Base-by-base conservation (phyloP, 768 basidiomycete genomes). In the Lactifluus rugatus region DNA sequence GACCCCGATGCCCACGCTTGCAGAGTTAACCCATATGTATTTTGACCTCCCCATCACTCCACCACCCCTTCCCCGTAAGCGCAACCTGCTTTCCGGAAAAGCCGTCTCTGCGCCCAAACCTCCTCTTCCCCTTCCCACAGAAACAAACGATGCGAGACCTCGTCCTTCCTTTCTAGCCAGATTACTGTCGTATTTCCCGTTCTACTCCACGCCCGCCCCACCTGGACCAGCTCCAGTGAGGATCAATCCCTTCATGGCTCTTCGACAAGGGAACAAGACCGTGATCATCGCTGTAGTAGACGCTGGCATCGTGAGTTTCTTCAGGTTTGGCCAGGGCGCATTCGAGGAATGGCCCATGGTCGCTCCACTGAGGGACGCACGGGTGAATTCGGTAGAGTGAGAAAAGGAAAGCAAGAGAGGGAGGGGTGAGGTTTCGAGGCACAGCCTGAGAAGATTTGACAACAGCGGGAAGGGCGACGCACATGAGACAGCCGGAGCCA, bases 271-370 rank as follows among this genome's bases (percentile, higher is more conserved):
- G 0, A 89, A 85, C 68, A 89, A 90, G 67, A 84, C 77, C 9
- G 74, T 94, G 52, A 76, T 97, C 34, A 79, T 98, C 48, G 94
- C 93, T 1, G 90, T 81, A 2, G 93, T 94, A 5, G 93, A 96
- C 70, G 79, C 82, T 2, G 92, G 94, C 9, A 91, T 80, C 62
- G 85, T 85, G 44, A 87, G 88, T 63, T 94, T 96, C 75, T 89
- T 92, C 72, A 76, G 88, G 53, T 93, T 97, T 63, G 84, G 87
- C 7, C 79, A 93, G 66, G 89, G 91, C 0, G 82, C 77, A 9
- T 97, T 98, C 69, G 83, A 81, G 53, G 89, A 92, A 64, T 85
- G 87, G 81, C 84, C 89, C 0, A 88, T 93, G 84, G 61, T 49
- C 2, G 5, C 28, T 4, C 6, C 28, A 31, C 28, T 9, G 28